Percentiles rank a stretch among this genome's conserved stretches.
These are phyloP conservation scores for Musa troglodytarum DNA, from an alignment of 176 grass and related monocot genomes.

Conservation along the genomic window DNA sequence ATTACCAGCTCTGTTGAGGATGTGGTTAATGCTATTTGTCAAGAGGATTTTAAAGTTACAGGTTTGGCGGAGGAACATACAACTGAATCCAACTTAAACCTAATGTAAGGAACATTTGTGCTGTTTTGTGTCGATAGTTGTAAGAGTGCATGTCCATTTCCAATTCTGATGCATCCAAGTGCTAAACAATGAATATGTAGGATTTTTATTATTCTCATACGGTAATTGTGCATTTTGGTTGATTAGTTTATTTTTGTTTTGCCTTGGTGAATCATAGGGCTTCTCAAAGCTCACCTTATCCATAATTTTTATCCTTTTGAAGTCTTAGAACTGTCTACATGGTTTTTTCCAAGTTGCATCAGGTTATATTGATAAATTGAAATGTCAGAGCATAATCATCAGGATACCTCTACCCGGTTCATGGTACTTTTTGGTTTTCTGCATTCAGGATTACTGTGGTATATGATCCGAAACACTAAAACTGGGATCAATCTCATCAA, in stretches of 20 bases:
- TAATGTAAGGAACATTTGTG: conserved; percentile 29
- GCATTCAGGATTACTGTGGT: too few relatives aligned
- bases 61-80: neutral
- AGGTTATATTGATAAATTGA: too few relatives aligned
- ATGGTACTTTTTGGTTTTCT: too few relatives aligned
- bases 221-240: neutral
- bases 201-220: neutral
- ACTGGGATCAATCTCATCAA: too few relatives aligned
- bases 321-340: too few relatives aligned
- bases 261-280: too few relatives aligned
- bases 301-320: too few relatives aligned
- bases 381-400: too few relatives aligned
- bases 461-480: too few relatives aligned
- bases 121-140: neutral
- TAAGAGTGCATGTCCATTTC: neutral
- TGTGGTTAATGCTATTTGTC: conserved; percentile 24
- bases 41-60: conserved; percentile 21
- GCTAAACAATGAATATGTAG: neutral
- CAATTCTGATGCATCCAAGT: neutral
- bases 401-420: too few relatives aligned
- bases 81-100: conserved; percentile 14
- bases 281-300: too few relatives aligned
- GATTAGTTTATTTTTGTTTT: neutral
- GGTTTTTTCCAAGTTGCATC: too few relatives aligned
- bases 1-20: conserved; percentile 14